Percentiles rank a stretch among this genome's conserved stretches.
These are phyloP conservation scores for Halophytophthora batemanensis DNA, from an alignment of 352 stramenopile genomes.

Conservation along the genomic window DNA sequence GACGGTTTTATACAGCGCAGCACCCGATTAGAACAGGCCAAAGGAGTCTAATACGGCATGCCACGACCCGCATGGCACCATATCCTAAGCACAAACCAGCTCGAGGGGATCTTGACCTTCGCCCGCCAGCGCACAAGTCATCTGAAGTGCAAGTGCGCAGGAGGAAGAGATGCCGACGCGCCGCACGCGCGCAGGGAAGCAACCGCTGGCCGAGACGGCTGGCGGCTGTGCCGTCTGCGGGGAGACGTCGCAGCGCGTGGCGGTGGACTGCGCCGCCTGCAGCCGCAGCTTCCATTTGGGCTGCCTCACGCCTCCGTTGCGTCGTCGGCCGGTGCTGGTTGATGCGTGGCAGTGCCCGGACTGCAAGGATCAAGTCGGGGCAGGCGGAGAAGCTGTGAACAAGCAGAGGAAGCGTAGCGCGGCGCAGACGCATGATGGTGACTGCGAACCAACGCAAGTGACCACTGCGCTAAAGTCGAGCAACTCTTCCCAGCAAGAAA, in stretches of 20 bases:
- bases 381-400: background rate
- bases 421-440: background rate
- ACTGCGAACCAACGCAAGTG: background rate
- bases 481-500: background rate
- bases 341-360: conserved; percentile 40
- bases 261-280: conserved; percentile 43
- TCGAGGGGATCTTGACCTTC: no score
- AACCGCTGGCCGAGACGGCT: conserved; percentile 6
- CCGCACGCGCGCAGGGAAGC: conserved; percentile 2
- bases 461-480: background rate
- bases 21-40: no score
- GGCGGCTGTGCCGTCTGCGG: conserved; percentile 37
- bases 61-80: no score
- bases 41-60: no score
- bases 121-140: conserved; percentile 9
- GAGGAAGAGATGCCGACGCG: conserved; percentile 17
- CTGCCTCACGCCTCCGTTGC: conserved; percentile 51
- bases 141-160: conserved; percentile 19
- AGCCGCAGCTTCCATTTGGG: conserved; percentile 43
- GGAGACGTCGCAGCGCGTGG: conserved; percentile 36
- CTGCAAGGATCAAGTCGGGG: conserved; percentile 15
- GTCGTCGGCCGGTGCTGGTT: conserved; percentile 34
- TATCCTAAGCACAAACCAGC: no score
- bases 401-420: background rate
- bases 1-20: conserved; percentile 4